phyloP scores from a whole-genome alignment of 139 green algal species.

The Chlamydomonas sphaeroides region DNA sequence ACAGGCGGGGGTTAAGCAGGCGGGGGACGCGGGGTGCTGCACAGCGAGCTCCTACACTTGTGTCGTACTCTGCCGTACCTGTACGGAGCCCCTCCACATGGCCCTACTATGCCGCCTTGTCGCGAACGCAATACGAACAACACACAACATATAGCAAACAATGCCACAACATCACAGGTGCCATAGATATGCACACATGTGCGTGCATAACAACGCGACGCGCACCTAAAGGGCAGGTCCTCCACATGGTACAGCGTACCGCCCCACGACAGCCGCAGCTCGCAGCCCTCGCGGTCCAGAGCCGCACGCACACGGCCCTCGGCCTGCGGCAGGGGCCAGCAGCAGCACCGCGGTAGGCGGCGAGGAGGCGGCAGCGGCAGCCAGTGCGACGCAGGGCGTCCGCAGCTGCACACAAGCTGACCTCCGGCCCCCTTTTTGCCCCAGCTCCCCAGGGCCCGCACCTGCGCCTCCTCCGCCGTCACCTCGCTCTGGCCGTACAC shows the following conservation, averaged over 20 bases:
- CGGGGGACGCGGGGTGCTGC: too few relatives aligned
- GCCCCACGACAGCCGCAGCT: slow-evolving; percentile 65
- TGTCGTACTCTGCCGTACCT: too few relatives aligned
- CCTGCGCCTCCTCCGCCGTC: slow-evolving; percentile 71
- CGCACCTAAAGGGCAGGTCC: slow-evolving; percentile 76
- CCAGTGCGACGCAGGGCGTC: too few relatives aligned
- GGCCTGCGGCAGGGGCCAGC: slow-evolving; percentile 10
- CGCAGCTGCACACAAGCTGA: neutral
- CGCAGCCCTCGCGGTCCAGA: slow-evolving; percentile 60
- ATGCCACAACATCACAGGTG: too few relatives aligned
- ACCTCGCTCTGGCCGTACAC: slow-evolving; percentile 83
- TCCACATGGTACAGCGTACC: slow-evolving; percentile 76
- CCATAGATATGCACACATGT: too few relatives aligned
- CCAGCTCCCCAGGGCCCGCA: neutral
- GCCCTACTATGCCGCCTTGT: too few relatives aligned
- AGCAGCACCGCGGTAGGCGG: neutral
- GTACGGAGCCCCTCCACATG: too few relatives aligned
- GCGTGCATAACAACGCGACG: too few relatives aligned
- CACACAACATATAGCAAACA: neutral
- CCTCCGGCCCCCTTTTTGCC: too few relatives aligned
- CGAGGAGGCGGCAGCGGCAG: neutral
- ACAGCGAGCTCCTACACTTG: too few relatives aligned
- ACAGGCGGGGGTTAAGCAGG: too few relatives aligned
- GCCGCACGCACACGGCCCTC: slow-evolving; percentile 63
- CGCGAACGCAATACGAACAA: too few relatives aligned